Evolutionary conservation across 495 filamentous ascomycete species (phyloP).

Genomic region (Penicillium canariense): DNA sequence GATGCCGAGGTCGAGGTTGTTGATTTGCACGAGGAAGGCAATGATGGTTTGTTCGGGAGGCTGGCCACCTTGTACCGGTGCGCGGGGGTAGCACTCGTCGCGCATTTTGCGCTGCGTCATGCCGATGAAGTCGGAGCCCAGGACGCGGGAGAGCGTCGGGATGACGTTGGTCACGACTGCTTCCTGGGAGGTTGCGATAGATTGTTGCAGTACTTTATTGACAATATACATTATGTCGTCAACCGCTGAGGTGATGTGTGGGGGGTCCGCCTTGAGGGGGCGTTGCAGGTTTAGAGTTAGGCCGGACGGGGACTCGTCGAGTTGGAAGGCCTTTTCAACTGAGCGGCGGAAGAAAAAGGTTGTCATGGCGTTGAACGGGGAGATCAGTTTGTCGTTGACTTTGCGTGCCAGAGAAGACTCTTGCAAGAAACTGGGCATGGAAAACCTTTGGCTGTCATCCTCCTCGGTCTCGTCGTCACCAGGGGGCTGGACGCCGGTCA

Average conservation of each 20-base stretch:
- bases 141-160: constrained; percentile 76
- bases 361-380: constrained; percentile 82
- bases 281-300: constrained; percentile 70
- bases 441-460: constrained; percentile 29
- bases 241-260: constrained; percentile 91
- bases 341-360: constrained; percentile 95
- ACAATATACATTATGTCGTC: constrained; percentile 99
- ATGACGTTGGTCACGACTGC: constrained; percentile 72
- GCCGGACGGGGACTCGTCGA: constrained; percentile 88
- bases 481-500: constrained; percentile 18
- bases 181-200: constrained; percentile 79
- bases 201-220: constrained; percentile 82
- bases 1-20: constrained; percentile 86
- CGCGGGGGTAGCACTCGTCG: constrained; percentile 84
- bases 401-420: constrained; percentile 76
- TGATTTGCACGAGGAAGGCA: constrained; percentile 86
- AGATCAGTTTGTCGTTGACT: constrained; percentile 65
- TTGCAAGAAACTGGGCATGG: constrained; percentile 64
- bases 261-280: constrained; percentile 67
- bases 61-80: constrained; percentile 67
- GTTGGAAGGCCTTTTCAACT: constrained; percentile 94
- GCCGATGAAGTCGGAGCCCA: constrained; percentile 89
- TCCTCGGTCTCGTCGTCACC: constrained; percentile 22
- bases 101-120: constrained; percentile 98
- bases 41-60: constrained; percentile 83